These are phyloP conservation scores for Psilocybe cubensis DNA, from an alignment of 768 basidiomycete genomes.

Conservation along the genomic window DNA sequence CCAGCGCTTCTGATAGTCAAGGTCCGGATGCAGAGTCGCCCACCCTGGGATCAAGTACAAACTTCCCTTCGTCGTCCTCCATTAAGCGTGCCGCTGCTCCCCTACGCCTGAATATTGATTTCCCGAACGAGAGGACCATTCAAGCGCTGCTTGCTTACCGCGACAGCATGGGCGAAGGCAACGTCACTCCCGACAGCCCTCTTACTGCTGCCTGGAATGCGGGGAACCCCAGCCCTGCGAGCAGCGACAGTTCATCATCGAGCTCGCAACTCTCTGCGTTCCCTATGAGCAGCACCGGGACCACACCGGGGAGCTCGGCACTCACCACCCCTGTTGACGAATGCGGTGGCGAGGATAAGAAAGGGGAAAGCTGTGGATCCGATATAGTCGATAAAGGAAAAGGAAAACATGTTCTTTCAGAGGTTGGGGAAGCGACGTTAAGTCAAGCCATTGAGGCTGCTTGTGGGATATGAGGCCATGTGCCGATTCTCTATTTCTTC, in stretches of 20 bases:
- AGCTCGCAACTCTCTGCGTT: conserved; percentile 28
- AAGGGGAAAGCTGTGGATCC: not conserved
- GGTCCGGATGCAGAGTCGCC: not conserved
- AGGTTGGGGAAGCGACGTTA: conserved; percentile 12
- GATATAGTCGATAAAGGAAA: not conserved
- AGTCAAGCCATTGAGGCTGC: conserved; percentile 23
- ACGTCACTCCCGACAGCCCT: conserved; percentile 30
- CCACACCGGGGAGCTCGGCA: conserved; percentile 30
- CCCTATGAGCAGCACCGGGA: conserved; percentile 19
- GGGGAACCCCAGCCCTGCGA: conserved; percentile 27
- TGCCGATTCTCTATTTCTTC: not conserved
- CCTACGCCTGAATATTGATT: conserved; percentile 29
- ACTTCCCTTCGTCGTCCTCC: conserved; percentile 17
- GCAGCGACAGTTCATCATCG: conserved; percentile 26
- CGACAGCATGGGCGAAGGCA: conserved; percentile 24
- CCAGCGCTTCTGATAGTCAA: not conserved
- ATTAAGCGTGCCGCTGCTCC: conserved; percentile 32
- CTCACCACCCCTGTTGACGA: conserved; percentile 36
- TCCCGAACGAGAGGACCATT: conserved; percentile 27
- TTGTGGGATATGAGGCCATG: conserved; percentile 13
- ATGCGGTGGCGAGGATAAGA: not conserved
- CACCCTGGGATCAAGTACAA: conserved; percentile 8
- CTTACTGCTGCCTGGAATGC: conserved; percentile 4
- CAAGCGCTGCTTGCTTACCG: conserved; percentile 30
- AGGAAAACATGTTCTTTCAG: conserved; percentile 4